Percentiles rank a stretch among this genome's conserved stretches.
These are phyloP conservation scores for Ochromonadaceae sp. DNA, from an alignment of 352 stramenopile species.

Conservation along the genomic window DNA sequence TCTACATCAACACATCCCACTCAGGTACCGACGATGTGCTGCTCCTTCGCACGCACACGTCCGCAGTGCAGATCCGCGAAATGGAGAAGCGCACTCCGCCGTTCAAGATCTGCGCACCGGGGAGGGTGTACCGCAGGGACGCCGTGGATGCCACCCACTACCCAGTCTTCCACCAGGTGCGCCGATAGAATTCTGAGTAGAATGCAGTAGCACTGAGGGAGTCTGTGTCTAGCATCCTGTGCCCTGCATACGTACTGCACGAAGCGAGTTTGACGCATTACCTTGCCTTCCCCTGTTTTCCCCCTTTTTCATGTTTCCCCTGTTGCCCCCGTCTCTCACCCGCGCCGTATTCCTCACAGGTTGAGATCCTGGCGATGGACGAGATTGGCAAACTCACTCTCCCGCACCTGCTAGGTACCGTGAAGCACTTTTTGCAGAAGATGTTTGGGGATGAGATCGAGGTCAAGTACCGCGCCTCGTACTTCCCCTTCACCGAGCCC, in stretches of 20 bases:
- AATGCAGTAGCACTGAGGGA: not conserved
- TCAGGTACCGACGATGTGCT: conserved; percentile 21
- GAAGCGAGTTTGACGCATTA: too few species aligned
- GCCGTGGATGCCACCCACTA: conserved; percentile 98
- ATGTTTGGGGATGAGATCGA: too few species aligned
- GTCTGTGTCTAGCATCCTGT: not conserved
- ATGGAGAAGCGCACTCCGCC: conserved; percentile 23
- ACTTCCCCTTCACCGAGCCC: conserved; percentile 98
- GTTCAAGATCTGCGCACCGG: conserved; percentile 23
- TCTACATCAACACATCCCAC: conserved; percentile 39
- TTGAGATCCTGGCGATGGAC: conserved; percentile 24
- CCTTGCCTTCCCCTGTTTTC: too few species aligned
- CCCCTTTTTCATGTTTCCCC: too few species aligned
- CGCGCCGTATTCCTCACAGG: too few species aligned
- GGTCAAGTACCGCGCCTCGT: conserved; percentile 91
- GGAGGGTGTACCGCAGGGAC: conserved; percentile 61
- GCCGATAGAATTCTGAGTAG: not conserved
- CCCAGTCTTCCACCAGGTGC: conserved; percentile 89
- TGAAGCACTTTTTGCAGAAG: conserved; percentile 26
- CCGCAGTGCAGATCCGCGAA: conserved; percentile 23
- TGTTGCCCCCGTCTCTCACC: too few species aligned
- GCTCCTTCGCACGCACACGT: conserved; percentile 25
- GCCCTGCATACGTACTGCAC: too few species aligned
- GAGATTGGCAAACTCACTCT: conserved; percentile 19
- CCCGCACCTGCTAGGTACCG: conserved; percentile 24